A percentile compares a stretch with the other conserved stretches of the same genome.
Evolutionary conservation across 179 eudicot species (phyloP).

Genomic region (Nepenthes alata): DNA sequence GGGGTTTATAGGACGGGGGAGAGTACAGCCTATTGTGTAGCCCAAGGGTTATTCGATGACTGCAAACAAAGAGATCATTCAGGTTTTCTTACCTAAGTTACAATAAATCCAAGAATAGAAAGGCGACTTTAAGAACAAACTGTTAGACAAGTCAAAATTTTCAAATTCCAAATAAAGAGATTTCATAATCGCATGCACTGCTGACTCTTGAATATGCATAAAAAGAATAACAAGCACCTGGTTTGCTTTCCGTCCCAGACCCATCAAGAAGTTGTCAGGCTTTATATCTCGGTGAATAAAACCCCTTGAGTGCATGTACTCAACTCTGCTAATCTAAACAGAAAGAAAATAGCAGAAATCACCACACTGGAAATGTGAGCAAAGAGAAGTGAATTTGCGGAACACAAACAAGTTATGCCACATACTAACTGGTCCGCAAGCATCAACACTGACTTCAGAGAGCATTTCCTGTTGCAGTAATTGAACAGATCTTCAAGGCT

Average conservation of each 20-base stretch:
- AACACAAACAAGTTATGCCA: neutral
- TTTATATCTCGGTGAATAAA: conserved; percentile 14
- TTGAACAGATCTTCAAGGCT: conserved; percentile 13
- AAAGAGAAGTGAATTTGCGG: neutral
- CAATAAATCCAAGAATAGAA: too few species aligned
- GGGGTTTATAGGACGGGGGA: too few species aligned
- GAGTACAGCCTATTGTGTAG: too few species aligned
- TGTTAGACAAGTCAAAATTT: too few species aligned
- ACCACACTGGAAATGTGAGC: neutral
- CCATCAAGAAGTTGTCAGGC: conserved; percentile 14
- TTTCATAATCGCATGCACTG: too few species aligned
- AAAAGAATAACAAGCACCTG: conserved; percentile 5
- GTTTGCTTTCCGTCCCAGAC: conserved; percentile 12
- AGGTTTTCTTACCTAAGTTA: too few species aligned
- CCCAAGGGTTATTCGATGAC: too few species aligned
- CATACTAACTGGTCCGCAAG: conserved; percentile 13
- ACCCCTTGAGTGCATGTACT: conserved; percentile 11
- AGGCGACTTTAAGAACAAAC: too few species aligned
- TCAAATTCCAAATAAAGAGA: too few species aligned
- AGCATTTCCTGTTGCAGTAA: conserved; percentile 8
- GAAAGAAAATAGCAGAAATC: conserved; percentile 3
- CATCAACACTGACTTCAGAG: conserved; percentile 11
- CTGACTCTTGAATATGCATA: too few species aligned
- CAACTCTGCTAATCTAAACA: conserved; percentile 8
- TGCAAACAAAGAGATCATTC: too few species aligned